Base-by-base conservation (phyloP, 371 early-diverging fungal species). In the Lichtheimia corymbifera region DNA sequence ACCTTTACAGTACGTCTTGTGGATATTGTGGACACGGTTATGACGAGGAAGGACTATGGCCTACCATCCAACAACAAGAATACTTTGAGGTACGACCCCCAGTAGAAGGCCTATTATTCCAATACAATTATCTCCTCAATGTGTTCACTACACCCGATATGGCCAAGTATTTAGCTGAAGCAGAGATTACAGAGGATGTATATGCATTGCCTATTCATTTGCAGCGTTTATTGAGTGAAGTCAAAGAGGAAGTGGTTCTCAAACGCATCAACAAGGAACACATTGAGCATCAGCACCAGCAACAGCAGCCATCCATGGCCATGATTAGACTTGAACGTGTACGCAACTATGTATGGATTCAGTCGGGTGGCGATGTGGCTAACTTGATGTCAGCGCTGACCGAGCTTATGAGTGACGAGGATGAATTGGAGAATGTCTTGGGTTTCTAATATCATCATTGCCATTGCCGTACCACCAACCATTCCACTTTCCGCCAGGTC, bases 331-430 rank as follows among this genome's bases (percentile, higher is more conserved):
- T 68, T 25, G 59, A 68, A 52, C 54, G 60, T 22, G 69, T 68
- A 4, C 56, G 69, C 15, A 43, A 55, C 22, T 68, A 64, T 58
- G 61, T 60, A 5, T 62, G 69, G 64, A 55, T 64, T 52, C 63
- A 59, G 5, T 67, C 68, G 2, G 50, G 65, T 27, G 74, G 70
- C 15, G 77, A 77, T 52, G 55, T 71, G 35, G 65, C 72, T 18
- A 71, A 64, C 30, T 42, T 77, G 4, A 77, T 77, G 66, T 50
- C 51, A 1, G 51, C 56, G 15, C 35, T 77, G 2, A 50, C 51
- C 50, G 70, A 77, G 57, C 56, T 77, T 4, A 59, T 77, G 28
- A 60, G 64, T 47, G 72, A 77, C 57, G 77, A 77, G 43, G 77
- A 71, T 55, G 66, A 68, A 55, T 60, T 69, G 50, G 63, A 67